Evolutionary conservation across 2,329 filamentous ascomycete genomes (phyloP).

Genomic region (Pseudogymnoascus sp.): DNA sequence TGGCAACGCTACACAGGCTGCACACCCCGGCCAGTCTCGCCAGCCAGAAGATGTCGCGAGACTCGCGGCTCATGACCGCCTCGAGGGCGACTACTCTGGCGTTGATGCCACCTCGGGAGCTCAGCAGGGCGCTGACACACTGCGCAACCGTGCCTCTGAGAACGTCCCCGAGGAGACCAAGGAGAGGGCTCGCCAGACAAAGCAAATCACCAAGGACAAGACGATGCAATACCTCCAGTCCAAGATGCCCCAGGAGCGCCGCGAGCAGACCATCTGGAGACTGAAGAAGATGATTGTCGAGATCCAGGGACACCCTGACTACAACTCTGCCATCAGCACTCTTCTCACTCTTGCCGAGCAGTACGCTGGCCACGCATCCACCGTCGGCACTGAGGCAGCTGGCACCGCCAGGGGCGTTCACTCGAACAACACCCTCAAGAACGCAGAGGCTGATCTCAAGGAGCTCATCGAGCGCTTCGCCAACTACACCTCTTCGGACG

Average conservation of each 20-base stretch:
- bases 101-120: conserved; percentile 44
- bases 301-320: conserved; percentile 91
- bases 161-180: conserved; percentile 55
- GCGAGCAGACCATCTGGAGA: conserved; percentile 84
- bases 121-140: conserved; percentile 27
- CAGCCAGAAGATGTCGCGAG: conserved; percentile 45
- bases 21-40: conserved; percentile 47
- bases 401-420: conserved; percentile 67
- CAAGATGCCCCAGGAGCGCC: conserved; percentile 88
- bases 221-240: conserved; percentile 68
- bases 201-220: conserved; percentile 37
- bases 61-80: conserved; percentile 41
- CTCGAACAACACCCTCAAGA: conserved; percentile 51
- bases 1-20: conserved; percentile 46
- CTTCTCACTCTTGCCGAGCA: conserved; percentile 75
- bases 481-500: conserved; percentile 83
- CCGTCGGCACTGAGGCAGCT: conserved; percentile 53
- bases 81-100: conserved; percentile 36
- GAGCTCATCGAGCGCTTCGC: conserved; percentile 90
- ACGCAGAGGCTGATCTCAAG: conserved; percentile 74
- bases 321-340: conserved; percentile 83
- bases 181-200: conserved; percentile 42
- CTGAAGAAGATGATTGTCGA: conserved; percentile 98
- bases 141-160: conserved; percentile 50
- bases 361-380: conserved; percentile 69